phyloP scores from a whole-genome alignment of 352 stramenopile species.

The Phytophthora capsici region DNA sequence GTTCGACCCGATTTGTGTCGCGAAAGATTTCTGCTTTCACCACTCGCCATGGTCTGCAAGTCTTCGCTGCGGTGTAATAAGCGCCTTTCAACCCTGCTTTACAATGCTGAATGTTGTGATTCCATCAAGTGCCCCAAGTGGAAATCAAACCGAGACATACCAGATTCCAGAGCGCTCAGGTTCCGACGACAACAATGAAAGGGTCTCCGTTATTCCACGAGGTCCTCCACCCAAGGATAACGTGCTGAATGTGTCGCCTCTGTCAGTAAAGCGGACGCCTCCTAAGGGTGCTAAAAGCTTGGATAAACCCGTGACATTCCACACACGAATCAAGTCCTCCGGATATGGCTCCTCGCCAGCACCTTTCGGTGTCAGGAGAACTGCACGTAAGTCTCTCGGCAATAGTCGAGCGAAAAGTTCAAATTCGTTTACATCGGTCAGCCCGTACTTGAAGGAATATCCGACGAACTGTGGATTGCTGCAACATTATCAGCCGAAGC shows the following conservation, averaged over 20 bases:
- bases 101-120: constrained; percentile 39
- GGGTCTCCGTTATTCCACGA: constrained; percentile 59
- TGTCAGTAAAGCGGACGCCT: constrained; percentile 40
- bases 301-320: constrained; percentile 86
- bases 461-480: constrained; percentile 62
- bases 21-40: constrained; percentile 67
- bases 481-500: constrained; percentile 64
- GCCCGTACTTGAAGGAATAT: constrained; percentile 75
- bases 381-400: constrained; percentile 7
- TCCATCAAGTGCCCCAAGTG: not conserved
- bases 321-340: constrained; percentile 79
- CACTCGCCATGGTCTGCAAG: constrained; percentile 12
- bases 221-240: constrained; percentile 53
- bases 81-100: constrained; percentile 74
- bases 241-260: constrained; percentile 59
- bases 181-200: constrained; percentile 15
- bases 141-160: constrained; percentile 25
- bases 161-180: not conserved
- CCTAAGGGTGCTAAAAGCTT: constrained; percentile 37
- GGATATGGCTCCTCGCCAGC: constrained; percentile 63
- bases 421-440: constrained; percentile 29
- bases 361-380: constrained; percentile 34
- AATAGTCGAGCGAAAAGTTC: constrained; percentile 16
- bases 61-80: constrained; percentile 55
- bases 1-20: constrained; percentile 47